These are phyloP conservation scores for Fimicolochytrium jonesii DNA, from an alignment of 192 early-diverging fungal genomes.

Conservation along the genomic window DNA sequence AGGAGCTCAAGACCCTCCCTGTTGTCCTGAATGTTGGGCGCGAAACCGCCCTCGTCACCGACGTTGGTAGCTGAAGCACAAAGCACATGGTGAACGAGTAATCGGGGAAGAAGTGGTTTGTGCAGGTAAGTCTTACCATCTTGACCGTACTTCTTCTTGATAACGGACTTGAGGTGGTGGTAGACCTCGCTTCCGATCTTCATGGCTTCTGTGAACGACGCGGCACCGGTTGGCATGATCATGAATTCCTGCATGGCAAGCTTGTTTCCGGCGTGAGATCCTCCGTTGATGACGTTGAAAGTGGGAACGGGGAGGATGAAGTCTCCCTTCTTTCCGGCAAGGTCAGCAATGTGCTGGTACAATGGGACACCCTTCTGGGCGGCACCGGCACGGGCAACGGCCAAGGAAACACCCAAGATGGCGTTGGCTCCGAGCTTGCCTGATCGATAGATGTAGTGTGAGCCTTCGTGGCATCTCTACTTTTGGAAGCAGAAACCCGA, in stretches of 20 bases:
- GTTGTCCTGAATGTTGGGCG: constrained; percentile 97
- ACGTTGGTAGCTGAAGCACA: constrained; percentile 89
- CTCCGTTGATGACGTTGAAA: constrained; percentile 99
- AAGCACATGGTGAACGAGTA: no score
- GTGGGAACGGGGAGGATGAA: constrained; percentile 93
- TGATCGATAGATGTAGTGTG: no score
- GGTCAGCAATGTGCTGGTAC: constrained; percentile 90
- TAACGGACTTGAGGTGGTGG: constrained; percentile 92
- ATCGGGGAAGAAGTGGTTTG: no score
- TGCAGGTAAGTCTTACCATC: constrained; percentile 54
- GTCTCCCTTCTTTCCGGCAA: constrained; percentile 75
- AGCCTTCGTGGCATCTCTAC: no score
- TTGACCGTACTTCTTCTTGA: constrained; percentile 98
- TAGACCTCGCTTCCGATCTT: constrained; percentile 97
- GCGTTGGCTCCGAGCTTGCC: constrained; percentile 96
- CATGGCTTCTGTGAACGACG: constrained; percentile 93
- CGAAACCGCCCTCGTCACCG: constrained; percentile 99
- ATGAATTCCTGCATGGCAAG: constrained; percentile 99
- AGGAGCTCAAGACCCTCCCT: constrained; percentile 93
- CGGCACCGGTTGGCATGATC: constrained; percentile 95
- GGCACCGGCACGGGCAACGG: constrained; percentile 92
- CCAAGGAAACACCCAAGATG: constrained; percentile 96
- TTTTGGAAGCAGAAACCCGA: no score
- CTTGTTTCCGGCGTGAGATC: constrained; percentile 99
- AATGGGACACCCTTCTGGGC: constrained; percentile 90